Evolutionary conservation across 805 yeast genomes (phyloP).

Genomic region (Ogataea salicorniae): DNA sequence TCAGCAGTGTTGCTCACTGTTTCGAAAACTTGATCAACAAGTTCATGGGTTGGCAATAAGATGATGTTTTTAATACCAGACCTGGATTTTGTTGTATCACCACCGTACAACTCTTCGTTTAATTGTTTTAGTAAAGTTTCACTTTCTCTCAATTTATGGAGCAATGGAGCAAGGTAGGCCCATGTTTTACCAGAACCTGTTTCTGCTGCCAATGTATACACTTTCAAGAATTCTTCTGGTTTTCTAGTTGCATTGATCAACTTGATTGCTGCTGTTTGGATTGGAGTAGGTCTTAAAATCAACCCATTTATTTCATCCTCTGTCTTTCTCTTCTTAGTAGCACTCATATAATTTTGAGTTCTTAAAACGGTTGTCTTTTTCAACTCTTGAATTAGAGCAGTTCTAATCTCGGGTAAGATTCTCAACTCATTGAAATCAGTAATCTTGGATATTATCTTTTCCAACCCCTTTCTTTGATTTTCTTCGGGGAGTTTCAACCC

Average conservation of each 20-base stretch:
- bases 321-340: conserved; percentile 27
- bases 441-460: conserved; percentile 45
- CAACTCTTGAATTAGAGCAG: conserved; percentile 52
- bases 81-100: conserved; percentile 17
- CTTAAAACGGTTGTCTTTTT: conserved; percentile 38
- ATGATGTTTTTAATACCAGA: conserved; percentile 63
- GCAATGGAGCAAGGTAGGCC: conserved; percentile 76
- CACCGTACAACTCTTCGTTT: conserved; percentile 27
- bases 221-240: conserved; percentile 37
- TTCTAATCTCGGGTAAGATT: conserved; percentile 62
- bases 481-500: conserved; percentile 40
- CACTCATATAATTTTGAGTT: conserved; percentile 28
- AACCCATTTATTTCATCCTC: conserved; percentile 32
- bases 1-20: conserved; percentile 32
- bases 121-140: conserved; percentile 35
- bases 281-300: conserved; percentile 62
- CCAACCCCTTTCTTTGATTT: conserved; percentile 29
- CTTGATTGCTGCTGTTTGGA: conserved; percentile 72
- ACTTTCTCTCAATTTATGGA: conserved; percentile 62
- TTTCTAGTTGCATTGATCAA: conserved; percentile 42
- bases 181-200: conserved; percentile 97
- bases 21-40: conserved; percentile 71
- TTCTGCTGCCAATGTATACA: conserved; percentile 86
- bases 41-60: conserved; percentile 85
- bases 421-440: conserved; percentile 61